Evolutionary conservation across 352 stramenopile species (phyloP), one percentile per base, ranked within the genome.

Genomic region (Phytophthora aleatoria): DNA sequence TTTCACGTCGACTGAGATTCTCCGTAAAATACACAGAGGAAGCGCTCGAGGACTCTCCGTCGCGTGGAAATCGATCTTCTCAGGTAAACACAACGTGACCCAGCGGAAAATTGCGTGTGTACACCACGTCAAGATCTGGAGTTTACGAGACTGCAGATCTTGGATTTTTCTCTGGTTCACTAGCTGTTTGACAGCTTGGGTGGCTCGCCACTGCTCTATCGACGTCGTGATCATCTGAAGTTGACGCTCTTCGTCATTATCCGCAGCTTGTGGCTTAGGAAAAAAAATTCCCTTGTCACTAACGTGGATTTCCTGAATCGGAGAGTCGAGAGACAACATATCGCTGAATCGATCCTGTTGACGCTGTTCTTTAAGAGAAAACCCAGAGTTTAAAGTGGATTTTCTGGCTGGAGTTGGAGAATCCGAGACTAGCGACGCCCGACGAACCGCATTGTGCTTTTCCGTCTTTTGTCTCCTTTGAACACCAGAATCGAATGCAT

Each of bases 71-170:
- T 51, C 11, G 6, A 74, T 27, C 15, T 65, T 55, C 27, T 69
- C 67, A 3, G 78, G 79, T 0, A 91, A 64, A 35, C 60, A 69
- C 4, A 61, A 8, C 3, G 49, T 50, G 30, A 90, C 57, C 80
- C 83, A 91, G 24, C 63, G 76, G 50, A 90, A 87, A 11, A 89
- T 15, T 0, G 77, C 71, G 44, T 74, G 57, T 7, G 70, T 79
- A 41, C 77, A 79, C 15, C 69, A 50, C 3, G 73, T 51, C 15
- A 79, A 54, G 5, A 78, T 15, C 0, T 64, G 49, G 6, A 76
- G 70, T 0, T 62, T 62, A 11, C 35, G 56, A 16, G 73, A 38
- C 1, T 60, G 61, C 5, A 72, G 2, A 33, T 80, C 57, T 1
- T 75, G 70, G 0, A 55, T 28, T 31, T 72, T 73, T 26, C 58